phyloP scores from a whole-genome alignment of 1,139 yeast genomes.

The Arxiozyma slooffiae region DNA sequence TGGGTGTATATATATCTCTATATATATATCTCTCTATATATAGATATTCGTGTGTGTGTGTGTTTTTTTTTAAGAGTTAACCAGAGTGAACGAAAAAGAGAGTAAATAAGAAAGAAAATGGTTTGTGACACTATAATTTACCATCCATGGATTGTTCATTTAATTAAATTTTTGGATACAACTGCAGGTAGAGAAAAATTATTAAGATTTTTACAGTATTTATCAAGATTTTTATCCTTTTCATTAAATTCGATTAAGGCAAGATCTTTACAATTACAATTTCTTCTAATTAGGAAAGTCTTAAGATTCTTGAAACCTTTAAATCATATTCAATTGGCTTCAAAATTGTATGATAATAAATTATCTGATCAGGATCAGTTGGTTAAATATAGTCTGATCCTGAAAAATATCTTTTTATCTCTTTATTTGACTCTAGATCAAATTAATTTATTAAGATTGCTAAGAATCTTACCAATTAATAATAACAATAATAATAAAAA shows the following conservation, averaged over 20 bases:
- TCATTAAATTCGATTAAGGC: constrained; percentile 50
- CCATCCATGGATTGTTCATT: constrained; percentile 63
- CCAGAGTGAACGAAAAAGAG: too few species aligned
- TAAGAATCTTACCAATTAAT: constrained; percentile 24
- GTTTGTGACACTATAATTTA: constrained; percentile 57
- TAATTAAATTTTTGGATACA: constrained; percentile 55
- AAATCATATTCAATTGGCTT: constrained; percentile 60
- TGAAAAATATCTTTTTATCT: constrained; percentile 65
- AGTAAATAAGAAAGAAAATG: constrained; percentile 31
- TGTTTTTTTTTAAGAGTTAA: too few species aligned
- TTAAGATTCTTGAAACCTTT: constrained; percentile 80
- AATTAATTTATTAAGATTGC: constrained; percentile 53
- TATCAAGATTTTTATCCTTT: constrained; percentile 59
- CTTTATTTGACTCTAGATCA: constrained; percentile 71
- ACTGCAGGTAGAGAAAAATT: constrained; percentile 73
- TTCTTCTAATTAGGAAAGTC: constrained; percentile 58
- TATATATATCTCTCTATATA: too few species aligned
- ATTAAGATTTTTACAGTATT: constrained; percentile 71
- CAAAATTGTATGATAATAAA: constrained; percentile 61
- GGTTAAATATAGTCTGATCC: constrained; percentile 41
- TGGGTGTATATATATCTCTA: too few species aligned
- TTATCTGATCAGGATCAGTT: constrained; percentile 48
- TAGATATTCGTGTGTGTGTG: too few species aligned
- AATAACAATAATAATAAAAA: not conserved
- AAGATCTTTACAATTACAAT: constrained; percentile 48